Evolutionary conservation across 2,329 filamentous ascomycete species (phyloP), one percentile per base, ranked within the genome.

Genomic region (Epichloe hybrida): DNA sequence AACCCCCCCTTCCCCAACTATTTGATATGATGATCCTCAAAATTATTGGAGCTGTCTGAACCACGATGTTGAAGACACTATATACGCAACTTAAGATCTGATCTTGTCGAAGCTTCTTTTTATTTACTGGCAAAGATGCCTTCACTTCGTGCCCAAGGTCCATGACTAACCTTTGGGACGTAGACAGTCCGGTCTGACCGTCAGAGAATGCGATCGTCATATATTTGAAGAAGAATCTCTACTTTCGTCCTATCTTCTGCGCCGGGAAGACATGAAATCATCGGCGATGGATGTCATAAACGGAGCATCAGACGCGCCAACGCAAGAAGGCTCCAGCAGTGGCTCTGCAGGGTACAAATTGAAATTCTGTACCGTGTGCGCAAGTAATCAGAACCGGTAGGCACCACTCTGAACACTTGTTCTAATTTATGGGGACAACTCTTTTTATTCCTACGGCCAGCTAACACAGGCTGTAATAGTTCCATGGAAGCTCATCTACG

Each of bases 321-420:
- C 61, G 39, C 63, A 68, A 51, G 73, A 75, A 52, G 71, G 71
- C 50, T 68, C 72, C 27, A 67, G 72, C 13, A 72, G 77, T 42
- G 73, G 74, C 17, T 68, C 73, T 27, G 72, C 72, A n/a, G 79
- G 76, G 49, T 95, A 83, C 76, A 95, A 93, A 69, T 78, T 98
- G 55, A 94, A 87, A 64, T 96, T 97, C 69, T 96, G 90, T 73
- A 97, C 93, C 3, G 91, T 98, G n/a, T 98, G 93, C 69, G 93
- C 93, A 7, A 95, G 89, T 62, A 98, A 98, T 62, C 89, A 98
- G 68, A 98, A 98, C 64, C 83, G 93, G 81, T 95, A 74, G 56
- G 75, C 37, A 36, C 15, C 5, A 21, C 5, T 6, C 27, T 21
- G 15, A 12, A n/a, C 38, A 35, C 36, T 13, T 15, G 7, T 13